phyloP scores from a whole-genome alignment of 2,329 filamentous ascomycete genomes.

The Neopestalotiopsis rosae region DNA sequence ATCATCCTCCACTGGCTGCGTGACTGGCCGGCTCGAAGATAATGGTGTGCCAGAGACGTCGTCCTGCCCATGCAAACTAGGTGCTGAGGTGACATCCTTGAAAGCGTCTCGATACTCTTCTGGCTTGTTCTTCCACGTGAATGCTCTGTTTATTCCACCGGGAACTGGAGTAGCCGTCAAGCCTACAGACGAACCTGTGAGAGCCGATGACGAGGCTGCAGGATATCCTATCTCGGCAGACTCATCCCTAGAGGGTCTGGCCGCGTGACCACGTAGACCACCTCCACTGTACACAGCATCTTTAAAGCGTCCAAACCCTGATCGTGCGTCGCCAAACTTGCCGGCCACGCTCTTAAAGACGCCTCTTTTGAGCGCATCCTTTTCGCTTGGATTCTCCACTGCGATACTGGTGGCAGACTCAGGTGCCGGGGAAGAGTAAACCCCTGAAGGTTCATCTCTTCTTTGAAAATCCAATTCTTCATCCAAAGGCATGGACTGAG shows the following conservation, averaged over 20 bases:
- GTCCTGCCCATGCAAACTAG: conserved; percentile 19
- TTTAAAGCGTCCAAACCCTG: conserved; percentile 83
- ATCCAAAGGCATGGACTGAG: conserved; percentile 57
- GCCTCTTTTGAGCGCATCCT: conserved; percentile 64
- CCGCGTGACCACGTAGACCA: conserved; percentile 56
- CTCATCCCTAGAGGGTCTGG: conserved; percentile 65
- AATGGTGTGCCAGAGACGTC: conserved; percentile 14
- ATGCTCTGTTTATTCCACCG: conserved; percentile 52
- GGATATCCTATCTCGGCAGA: conserved; percentile 42
- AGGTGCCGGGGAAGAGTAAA: conserved; percentile 50
- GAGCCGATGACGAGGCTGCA: conserved; percentile 40
- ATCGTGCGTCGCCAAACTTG: conserved; percentile 80
- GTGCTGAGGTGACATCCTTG: conserved; percentile 38
- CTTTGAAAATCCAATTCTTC: conserved; percentile 53
- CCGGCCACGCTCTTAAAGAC: conserved; percentile 82
- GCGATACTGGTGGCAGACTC: conserved; percentile 51
- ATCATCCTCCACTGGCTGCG: conserved; percentile 22
- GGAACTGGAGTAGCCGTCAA: conserved; percentile 39
- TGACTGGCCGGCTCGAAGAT: not conserved
- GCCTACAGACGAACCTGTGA: conserved; percentile 42
- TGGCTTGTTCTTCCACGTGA: conserved; percentile 69
- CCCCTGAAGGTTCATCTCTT: conserved; percentile 49
- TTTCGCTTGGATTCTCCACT: conserved; percentile 57
- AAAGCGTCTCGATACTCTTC: conserved; percentile 59
- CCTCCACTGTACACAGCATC: conserved; percentile 73